Evolutionary conservation across 805 yeast genomes (phyloP).

Genomic region (Sugiyamaella lignohabitans): DNA sequence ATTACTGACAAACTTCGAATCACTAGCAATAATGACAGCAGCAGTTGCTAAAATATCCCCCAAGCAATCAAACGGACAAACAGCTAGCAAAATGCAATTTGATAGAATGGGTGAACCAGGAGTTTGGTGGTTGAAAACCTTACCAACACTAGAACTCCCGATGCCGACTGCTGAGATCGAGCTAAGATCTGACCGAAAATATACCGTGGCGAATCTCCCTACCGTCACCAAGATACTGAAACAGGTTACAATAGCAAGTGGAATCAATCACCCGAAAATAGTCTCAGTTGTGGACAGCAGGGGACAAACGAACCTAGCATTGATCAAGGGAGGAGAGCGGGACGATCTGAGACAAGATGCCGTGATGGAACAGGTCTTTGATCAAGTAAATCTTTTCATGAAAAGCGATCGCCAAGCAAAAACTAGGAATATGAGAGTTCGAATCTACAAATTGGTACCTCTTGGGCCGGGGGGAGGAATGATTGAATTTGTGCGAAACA

Average conservation of each 20-base stretch:
- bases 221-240: slow-evolving; percentile 41
- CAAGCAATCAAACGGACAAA: background rate
- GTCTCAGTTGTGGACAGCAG: slow-evolving; percentile 46
- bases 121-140: slow-evolving; percentile 49
- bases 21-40: slow-evolving; percentile 8
- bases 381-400: slow-evolving; percentile 68
- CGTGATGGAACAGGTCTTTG: slow-evolving; percentile 95
- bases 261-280: slow-evolving; percentile 84
- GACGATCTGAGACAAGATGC: slow-evolving; percentile 95
- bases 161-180: slow-evolving; percentile 55
- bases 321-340: slow-evolving; percentile 69
- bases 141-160: slow-evolving; percentile 46
- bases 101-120: background rate
- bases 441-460: slow-evolving; percentile 88
- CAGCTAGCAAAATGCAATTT: background rate
- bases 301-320: slow-evolving; percentile 52
- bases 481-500: slow-evolving; percentile 80
- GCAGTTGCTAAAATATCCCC: slow-evolving; percentile 3
- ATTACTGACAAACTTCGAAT: slow-evolving; percentile 4
- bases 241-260: slow-evolving; percentile 63
- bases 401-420: slow-evolving; percentile 49
- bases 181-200: slow-evolving; percentile 40
- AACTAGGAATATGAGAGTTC: slow-evolving; percentile 50
- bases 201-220: slow-evolving; percentile 38
- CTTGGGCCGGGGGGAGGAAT: slow-evolving; percentile 82